phyloP scores from a whole-genome alignment of 805 yeast species.

The Zygosaccharomyces pseudorouxii region DNA sequence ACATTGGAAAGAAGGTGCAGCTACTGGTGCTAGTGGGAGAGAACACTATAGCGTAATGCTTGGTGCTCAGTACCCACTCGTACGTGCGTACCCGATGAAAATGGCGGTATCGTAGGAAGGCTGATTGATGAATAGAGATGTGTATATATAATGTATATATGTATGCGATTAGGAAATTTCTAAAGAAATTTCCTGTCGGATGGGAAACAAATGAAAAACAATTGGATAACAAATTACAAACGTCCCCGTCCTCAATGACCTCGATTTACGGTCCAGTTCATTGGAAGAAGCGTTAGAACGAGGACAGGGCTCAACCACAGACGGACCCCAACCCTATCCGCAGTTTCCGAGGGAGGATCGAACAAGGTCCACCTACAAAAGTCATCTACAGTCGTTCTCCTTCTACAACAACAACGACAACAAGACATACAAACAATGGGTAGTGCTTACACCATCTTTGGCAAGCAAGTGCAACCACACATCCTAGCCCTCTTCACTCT shows the following conservation, averaged over 20 bases:
- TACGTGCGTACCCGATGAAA: too few species aligned
- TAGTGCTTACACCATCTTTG: slow-evolving; percentile 70
- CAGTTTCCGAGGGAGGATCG: neutral
- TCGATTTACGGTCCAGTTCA: neutral
- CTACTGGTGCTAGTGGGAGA: too few species aligned
- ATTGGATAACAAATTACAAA: neutral
- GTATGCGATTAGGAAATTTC: neutral
- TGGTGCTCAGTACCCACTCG: too few species aligned
- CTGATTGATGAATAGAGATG: too few species aligned
- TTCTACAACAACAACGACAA: neutral
- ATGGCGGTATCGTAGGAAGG: too few species aligned
- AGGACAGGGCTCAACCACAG: slow-evolving; percentile 1
- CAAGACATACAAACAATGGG: slow-evolving; percentile 14
- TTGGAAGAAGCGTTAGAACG: neutral
- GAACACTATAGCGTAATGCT: too few species aligned
- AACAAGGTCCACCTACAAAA: neutral
- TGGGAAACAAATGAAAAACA: neutral
- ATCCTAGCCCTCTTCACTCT: slow-evolving; percentile 73
- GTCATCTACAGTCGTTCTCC: neutral
- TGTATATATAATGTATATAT: too few species aligned
- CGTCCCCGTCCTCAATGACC: neutral
- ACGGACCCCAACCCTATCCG: neutral
- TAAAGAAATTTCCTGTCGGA: neutral
- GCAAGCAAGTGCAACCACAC: slow-evolving; percentile 80
- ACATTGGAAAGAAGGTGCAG: too few species aligned